Evolutionary conservation across 108 stramenopile species (phyloP).

Genomic region (Pseudonitzschia delicatissima): DNA sequence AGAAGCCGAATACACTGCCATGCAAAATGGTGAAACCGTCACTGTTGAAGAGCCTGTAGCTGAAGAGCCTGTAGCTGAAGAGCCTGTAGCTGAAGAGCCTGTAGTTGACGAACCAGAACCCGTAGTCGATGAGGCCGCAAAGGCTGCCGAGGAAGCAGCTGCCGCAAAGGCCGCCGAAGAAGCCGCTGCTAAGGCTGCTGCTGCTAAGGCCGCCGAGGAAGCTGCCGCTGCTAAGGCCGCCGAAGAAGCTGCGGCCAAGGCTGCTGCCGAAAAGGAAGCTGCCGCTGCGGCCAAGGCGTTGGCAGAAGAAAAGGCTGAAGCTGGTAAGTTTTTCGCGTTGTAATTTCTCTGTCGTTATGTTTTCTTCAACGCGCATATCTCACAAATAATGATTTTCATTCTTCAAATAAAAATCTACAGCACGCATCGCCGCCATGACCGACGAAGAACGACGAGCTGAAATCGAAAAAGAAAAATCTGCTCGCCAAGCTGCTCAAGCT

Average conservation of each 20-base stretch:
- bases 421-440: constrained; percentile 27
- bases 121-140: constrained; percentile 11
- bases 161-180: constrained; percentile 18
- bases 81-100: constrained; percentile 60
- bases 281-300: constrained; percentile 25
- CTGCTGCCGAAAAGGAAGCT: constrained; percentile 20
- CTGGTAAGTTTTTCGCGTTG: no score
- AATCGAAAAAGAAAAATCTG: constrained; percentile 33
- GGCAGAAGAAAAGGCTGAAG: constrained; percentile 8
- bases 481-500: constrained; percentile 35
- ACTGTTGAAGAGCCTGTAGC: constrained; percentile 49
- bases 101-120: constrained; percentile 1
- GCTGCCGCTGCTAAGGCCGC: constrained; percentile 5
- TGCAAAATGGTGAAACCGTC: constrained; percentile 26
- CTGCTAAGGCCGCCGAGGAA: constrained; percentile 31
- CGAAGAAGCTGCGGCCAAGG: constrained; percentile 9
- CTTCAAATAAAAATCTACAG: neutral
- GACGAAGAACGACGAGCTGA: constrained; percentile 35
- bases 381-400: neutral
- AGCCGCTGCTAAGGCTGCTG: constrained; percentile 25
- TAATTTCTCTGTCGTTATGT: neutral
- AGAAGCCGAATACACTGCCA: constrained; percentile 64
- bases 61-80: neutral
- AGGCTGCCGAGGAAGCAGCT: constrained; percentile 24
- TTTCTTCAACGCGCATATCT: neutral